Evolutionary conservation across 495 filamentous ascomycete species (phyloP).

Genomic region (Trypethelium eluteriae): DNA sequence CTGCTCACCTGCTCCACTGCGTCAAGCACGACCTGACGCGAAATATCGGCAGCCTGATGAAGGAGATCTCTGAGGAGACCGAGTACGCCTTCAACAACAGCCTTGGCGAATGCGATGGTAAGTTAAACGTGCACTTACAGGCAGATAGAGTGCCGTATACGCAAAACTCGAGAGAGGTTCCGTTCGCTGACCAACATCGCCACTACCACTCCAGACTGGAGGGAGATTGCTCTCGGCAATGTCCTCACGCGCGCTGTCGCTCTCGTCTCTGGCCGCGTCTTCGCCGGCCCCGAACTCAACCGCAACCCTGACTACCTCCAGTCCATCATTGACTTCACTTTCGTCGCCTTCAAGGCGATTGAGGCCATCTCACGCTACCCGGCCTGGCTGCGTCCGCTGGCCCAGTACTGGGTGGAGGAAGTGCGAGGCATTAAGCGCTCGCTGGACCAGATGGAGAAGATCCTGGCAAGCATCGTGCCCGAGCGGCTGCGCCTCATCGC

Average conservation of each 20-base stretch:
- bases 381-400: slow-evolving; percentile 36
- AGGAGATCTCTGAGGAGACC: slow-evolving; percentile 9
- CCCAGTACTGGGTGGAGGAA: slow-evolving; percentile 19
- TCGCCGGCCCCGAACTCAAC: slow-evolving; percentile 40
- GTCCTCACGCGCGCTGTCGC: slow-evolving; percentile 9
- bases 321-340: slow-evolving; percentile 37
- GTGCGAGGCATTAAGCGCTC: slow-evolving; percentile 23
- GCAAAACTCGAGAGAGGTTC: slow-evolving; percentile 5
- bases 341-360: slow-evolving; percentile 33
- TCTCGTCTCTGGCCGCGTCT: slow-evolving; percentile 30
- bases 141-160: slow-evolving; percentile 9
- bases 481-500: slow-evolving; percentile 25
- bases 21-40: slow-evolving; percentile 10
- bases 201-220: slow-evolving; percentile 6
- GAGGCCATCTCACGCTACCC: slow-evolving; percentile 34
- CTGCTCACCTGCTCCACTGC: slow-evolving; percentile 10
- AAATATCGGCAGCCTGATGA: slow-evolving; percentile 10
- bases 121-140: slow-evolving; percentile 8
- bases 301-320: slow-evolving; percentile 39
- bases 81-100: slow-evolving; percentile 9
- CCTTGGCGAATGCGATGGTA: slow-evolving; percentile 10
- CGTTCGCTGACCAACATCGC: slow-evolving; percentile 10
- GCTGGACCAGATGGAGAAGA: slow-evolving; percentile 23
- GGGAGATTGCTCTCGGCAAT: slow-evolving; percentile 10
- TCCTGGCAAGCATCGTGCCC: slow-evolving; percentile 27